These are phyloP conservation scores for Fusarium sp. DNA, from an alignment of 2,329 filamentous ascomycete genomes.

Conservation along the genomic window DNA sequence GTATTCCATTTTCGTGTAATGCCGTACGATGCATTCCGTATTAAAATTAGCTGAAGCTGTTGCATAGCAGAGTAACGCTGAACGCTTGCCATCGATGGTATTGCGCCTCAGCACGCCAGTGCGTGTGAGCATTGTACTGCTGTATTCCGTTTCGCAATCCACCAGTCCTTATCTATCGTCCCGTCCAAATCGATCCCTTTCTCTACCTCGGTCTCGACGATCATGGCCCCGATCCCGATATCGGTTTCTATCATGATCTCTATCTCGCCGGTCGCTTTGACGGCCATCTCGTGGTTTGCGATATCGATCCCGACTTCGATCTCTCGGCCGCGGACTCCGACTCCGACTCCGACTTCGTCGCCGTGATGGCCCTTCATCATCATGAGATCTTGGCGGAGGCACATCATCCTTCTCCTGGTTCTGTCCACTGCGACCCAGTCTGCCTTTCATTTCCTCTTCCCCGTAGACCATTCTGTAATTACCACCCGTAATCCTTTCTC, in stretches of 20 bases:
- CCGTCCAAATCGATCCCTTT: conserved; percentile 38
- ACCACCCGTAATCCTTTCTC: conserved; percentile 57
- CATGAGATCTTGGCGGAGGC: conserved; percentile 13
- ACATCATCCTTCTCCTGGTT: conserved; percentile 40
- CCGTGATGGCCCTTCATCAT: conserved; percentile 11
- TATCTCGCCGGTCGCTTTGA: conserved; percentile 45
- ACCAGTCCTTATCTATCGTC: conserved; percentile 39
- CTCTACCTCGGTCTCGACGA: conserved; percentile 38
- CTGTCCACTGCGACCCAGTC: conserved; percentile 57
- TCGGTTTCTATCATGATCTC: conserved; percentile 43
- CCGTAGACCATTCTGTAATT: conserved; percentile 86
- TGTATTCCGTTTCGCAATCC: conserved; percentile 31
- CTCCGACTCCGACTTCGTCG: conserved; percentile 38
- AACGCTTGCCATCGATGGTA: conserved; percentile 30
- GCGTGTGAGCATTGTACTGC: conserved; percentile 21
- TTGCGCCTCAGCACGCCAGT: conserved; percentile 19
- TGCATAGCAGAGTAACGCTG: conserved; percentile 16
- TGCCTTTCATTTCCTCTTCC: conserved; percentile 72
- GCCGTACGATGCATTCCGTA: conserved; percentile 26
- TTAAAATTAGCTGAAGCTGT: conserved; percentile 32
- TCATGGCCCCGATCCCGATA: conserved; percentile 48
- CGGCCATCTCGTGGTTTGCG: conserved; percentile 43
- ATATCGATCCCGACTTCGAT: conserved; percentile 45
- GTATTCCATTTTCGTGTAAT: conserved; percentile 33
- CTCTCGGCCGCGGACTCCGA: conserved; percentile 33